Evolutionary conservation across 2,329 filamentous ascomycete genomes (phyloP).

Genomic region (Aspergillus piperis): DNA sequence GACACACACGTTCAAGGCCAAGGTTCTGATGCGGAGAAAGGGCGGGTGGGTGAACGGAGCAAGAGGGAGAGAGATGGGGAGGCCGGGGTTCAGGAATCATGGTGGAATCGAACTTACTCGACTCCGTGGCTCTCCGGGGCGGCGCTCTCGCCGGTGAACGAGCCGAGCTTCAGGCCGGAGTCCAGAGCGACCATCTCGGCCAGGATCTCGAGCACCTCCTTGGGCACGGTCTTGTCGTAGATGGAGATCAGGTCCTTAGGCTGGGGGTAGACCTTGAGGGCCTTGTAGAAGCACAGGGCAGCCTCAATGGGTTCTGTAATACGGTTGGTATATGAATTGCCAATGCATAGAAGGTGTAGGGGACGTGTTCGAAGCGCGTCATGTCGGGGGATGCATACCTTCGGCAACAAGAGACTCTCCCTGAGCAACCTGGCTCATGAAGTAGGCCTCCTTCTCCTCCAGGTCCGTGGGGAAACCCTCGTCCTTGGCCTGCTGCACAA

Average conservation of each 20-base stretch:
- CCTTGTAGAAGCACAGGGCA: constrained; percentile 95
- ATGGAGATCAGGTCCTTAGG: constrained; percentile 91
- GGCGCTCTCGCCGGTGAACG: constrained; percentile 39
- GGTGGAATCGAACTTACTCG: constrained; percentile 32
- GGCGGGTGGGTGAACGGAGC: constrained; percentile 16
- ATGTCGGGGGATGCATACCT: constrained; percentile 59
- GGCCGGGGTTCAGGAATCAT: constrained; percentile 13
- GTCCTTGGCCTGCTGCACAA: constrained; percentile 78
- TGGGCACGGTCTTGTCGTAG: constrained; percentile 97
- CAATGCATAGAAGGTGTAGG: background rate
- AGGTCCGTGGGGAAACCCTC: constrained; percentile 89
- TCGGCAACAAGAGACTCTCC: constrained; percentile 82
- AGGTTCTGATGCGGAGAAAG: constrained; percentile 17
- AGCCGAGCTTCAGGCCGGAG: constrained; percentile 65
- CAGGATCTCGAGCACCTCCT: constrained; percentile 93
- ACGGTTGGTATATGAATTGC: constrained; percentile 24
- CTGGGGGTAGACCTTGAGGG: constrained; percentile 95
- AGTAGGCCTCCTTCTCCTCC: constrained; percentile 93
- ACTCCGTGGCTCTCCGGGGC: constrained; percentile 39
- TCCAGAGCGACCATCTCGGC: constrained; percentile 98
- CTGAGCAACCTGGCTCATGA: constrained; percentile 90
- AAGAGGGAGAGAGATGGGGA: constrained; percentile 13
- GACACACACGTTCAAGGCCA: constrained; percentile 15
- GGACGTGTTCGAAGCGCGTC: constrained; percentile 2
- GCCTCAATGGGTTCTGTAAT: constrained; percentile 66